Evolutionary conservation across 1,284 basidiomycete genomes (phyloP), one percentile per base, ranked within the genome.

Genomic region (Ustilago vetiveriae): DNA sequence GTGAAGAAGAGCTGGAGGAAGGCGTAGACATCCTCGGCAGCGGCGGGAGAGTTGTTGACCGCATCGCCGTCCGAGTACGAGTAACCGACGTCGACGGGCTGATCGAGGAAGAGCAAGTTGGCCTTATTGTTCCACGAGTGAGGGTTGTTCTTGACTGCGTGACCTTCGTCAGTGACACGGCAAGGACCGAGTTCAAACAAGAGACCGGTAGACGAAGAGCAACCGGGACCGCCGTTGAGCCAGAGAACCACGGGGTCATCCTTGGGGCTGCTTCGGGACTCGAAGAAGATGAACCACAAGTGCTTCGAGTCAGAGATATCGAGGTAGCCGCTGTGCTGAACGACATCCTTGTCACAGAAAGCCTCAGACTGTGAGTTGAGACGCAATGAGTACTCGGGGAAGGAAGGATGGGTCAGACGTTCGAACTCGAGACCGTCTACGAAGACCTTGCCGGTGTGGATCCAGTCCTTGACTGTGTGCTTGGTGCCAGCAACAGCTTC

Each of bases 111-210:
- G 78, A 88, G 85, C 43, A 88, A 82, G 78, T 87, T 76, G 80
- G 76, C 79, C 91, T 92, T 83, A 43, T 81, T 85, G 79, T 89
- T 94, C 92, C 92, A 94, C 57, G 88, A 88, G 84, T 89, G 82
- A 19, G 87, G 86, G 84, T 96, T 95, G 77, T 83, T 82, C 8
- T 87, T 89, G 22, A 89, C 90, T 76, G 87, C 87, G 48, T 84
- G 84, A 33, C 91, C 91, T 4, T 89, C 85, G 54, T 92, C 84
- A 9, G 84, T 83, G 69, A 95, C 85, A 29, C 84, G 84, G 84
- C 92, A 95, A 0, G 92, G 92, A 0, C 93, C 92, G 30, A 96
- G 88, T 83, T 97, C 92, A 68, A 93, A 83, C 88, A 90, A n/a
- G 87, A 90, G 69, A 86, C 80, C 80, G 33, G 73, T 75, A 44